phyloP scores from a whole-genome alignment of 75 land plant genomes.

The Larix kaempferi region DNA sequence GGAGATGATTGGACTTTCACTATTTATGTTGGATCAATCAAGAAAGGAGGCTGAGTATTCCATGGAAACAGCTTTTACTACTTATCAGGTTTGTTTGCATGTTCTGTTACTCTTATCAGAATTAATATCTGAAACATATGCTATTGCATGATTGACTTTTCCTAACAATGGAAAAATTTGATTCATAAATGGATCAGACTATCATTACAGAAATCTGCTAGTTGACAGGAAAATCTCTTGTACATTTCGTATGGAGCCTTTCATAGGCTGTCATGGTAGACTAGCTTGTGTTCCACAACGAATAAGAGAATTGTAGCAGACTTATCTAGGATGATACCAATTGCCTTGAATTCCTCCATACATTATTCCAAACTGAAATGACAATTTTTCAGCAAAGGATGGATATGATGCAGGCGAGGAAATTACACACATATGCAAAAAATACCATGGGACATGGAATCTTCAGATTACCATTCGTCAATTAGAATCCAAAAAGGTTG shows the following conservation, averaged over 20 bases:
- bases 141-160: background rate
- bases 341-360: too few species aligned
- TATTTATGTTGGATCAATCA: constrained; percentile 90
- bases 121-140: background rate
- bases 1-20: constrained; percentile 95
- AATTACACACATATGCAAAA: too few species aligned
- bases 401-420: too few species aligned
- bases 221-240: background rate
- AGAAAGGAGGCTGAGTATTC: constrained; percentile 93
- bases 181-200: background rate
- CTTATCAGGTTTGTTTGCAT: constrained; percentile 65
- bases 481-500: too few species aligned
- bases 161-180: background rate
- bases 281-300: too few species aligned
- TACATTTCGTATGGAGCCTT: background rate
- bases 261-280: too few species aligned
- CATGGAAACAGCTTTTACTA: constrained; percentile 86
- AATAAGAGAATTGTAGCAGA: too few species aligned
- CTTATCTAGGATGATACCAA: too few species aligned
- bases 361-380: too few species aligned
- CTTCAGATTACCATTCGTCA: too few species aligned
- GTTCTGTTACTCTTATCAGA: constrained; percentile 2
- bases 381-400: too few species aligned
- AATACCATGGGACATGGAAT: too few species aligned
- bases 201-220: background rate